Evolutionary conservation across 129 eudicot genomes (phyloP).

Genomic region (Smallanthus sonchifolius): DNA sequence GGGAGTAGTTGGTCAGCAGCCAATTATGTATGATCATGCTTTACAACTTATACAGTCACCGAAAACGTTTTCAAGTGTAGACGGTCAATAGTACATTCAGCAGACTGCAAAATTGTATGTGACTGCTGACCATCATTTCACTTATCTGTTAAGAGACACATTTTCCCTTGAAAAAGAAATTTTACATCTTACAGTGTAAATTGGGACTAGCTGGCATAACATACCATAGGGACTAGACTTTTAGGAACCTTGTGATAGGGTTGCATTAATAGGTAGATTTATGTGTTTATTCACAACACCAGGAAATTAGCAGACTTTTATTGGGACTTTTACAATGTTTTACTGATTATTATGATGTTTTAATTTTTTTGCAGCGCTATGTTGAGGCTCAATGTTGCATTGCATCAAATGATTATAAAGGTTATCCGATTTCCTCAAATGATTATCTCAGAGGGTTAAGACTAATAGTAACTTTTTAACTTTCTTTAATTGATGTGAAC

Average conservation of each 20-base stretch:
- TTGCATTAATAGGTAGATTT: background rate
- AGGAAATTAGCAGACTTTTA: background rate
- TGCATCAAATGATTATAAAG: slow-evolving; percentile 96
- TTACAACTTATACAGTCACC: too few relatives aligned
- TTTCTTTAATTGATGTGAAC: background rate
- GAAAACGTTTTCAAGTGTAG: too few relatives aligned
- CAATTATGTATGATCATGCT: background rate
- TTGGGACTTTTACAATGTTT: background rate
- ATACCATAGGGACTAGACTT: background rate
- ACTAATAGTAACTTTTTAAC: background rate
- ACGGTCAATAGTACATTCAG: background rate
- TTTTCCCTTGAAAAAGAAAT: background rate
- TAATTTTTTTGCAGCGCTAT: slow-evolving; percentile 63
- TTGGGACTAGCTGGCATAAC: background rate
- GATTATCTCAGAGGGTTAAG: too few relatives aligned
- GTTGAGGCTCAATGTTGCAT: slow-evolving; percentile 96
- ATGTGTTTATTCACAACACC: background rate
- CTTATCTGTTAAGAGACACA: background rate
- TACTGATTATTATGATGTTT: background rate
- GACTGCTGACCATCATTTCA: background rate
- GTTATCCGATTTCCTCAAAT: slow-evolving; percentile 32
- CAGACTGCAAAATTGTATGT: background rate
- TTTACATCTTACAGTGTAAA: background rate
- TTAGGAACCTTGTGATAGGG: background rate
- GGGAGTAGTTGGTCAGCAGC: background rate